Evolutionary conservation across 768 basidiomycete species (phyloP), one percentile per base, ranked within the genome.

Genomic region (Chalciporus pseudorubinellus): DNA sequence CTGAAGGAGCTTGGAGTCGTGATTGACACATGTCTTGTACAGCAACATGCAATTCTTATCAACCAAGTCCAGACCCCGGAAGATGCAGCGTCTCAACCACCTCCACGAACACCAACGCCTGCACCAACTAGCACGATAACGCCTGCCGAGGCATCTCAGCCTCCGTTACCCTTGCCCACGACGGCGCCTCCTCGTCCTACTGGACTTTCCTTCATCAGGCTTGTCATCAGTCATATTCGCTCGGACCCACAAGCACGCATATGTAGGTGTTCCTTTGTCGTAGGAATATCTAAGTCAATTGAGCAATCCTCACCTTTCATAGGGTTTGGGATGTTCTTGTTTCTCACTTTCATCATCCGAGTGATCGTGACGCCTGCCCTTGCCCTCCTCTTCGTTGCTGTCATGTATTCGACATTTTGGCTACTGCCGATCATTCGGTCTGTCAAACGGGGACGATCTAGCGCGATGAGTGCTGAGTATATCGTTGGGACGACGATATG

Each of bases 31-130:
- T 26, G 9, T 26, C 44, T 12, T 45, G 34, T 53, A 8, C 44
- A 95, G 93, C 88, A 93, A 85, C 92, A 92, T 60, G 80, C 85
- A 0, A 81, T 87, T 31, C 73, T 92, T 16, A 81, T 94, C 4
- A 82, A 88, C 56, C 86, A 91, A 58, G 83, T 94, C 18, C 93
- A 95, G 75, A 80, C 83, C 1, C 88, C 89, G 8, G 90, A 92
- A 64, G 79, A 84, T 54, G 69, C 69, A 11, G 64, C 66, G 7
- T 53, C 70, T n/a, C 60, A 71, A n/a, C 46, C 67, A 42, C 52
- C 68, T 24, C 59, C 61, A 22, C 59, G 39, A 12, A 13, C 49
- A 2, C 46, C 54, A 10, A 18, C 60, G 13, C 50, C 55, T 31
- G 28, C 39, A 4, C 56, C 40, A 39, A 53, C 34, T 51, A 2